Conservation (phyloP, 2,329 filamentous ascomycete species). For the Penicillium brasilianum region DNA sequence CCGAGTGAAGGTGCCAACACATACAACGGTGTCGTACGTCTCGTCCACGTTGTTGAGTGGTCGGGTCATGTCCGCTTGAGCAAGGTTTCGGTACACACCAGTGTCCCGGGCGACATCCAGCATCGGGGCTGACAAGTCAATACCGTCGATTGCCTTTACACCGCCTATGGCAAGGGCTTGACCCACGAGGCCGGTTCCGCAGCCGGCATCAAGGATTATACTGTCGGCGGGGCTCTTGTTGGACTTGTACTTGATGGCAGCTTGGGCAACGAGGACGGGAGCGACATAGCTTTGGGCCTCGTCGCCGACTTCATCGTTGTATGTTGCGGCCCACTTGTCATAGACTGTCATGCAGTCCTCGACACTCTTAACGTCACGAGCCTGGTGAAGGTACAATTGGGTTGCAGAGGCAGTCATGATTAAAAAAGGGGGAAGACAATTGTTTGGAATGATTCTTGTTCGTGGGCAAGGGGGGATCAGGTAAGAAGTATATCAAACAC, state of each 20-base stretch:
- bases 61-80: conserved; percentile 54
- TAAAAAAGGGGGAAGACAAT: background rate
- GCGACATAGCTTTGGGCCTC: conserved; percentile 48
- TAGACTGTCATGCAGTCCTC: conserved; percentile 50
- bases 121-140: conserved; percentile 61
- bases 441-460: background rate
- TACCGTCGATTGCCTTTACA: conserved; percentile 56
- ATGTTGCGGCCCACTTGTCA: conserved; percentile 54
- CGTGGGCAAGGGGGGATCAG: background rate
- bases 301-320: conserved; percentile 49
- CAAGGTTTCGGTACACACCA: conserved; percentile 54
- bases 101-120: conserved; percentile 57
- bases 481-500: background rate
- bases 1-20: conserved; percentile 61
- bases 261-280: conserved; percentile 46
- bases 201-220: conserved; percentile 60
- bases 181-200: conserved; percentile 61
- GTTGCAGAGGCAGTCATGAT: conserved; percentile 20
- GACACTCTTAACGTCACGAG: conserved; percentile 42
- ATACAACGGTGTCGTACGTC: conserved; percentile 58
- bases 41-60: conserved; percentile 47
- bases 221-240: conserved; percentile 27
- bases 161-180: conserved; percentile 52
- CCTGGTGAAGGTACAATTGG: conserved; percentile 41
- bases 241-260: conserved; percentile 32